Percentiles rank a stretch among this genome's conserved stretches.
These are phyloP conservation scores for Claviceps africana DNA, from an alignment of 2,329 filamentous ascomycete species.

Conservation along the genomic window DNA sequence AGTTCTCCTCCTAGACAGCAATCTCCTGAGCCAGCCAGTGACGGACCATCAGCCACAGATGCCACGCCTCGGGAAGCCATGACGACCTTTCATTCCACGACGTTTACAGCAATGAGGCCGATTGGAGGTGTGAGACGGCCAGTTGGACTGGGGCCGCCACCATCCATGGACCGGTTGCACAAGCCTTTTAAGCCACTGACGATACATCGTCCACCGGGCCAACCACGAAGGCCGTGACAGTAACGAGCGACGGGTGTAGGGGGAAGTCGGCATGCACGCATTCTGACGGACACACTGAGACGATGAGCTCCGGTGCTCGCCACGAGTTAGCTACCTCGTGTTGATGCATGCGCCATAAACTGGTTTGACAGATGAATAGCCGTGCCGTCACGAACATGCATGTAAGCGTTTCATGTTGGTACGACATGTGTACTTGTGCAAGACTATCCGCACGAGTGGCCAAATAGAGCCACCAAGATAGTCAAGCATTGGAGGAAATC, in stretches of 20 bases:
- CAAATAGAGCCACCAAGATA: not conserved
- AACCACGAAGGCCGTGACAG: not conserved
- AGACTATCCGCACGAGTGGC: not conserved
- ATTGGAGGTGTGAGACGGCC: slow-evolving; percentile 29
- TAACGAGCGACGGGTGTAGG: not conserved
- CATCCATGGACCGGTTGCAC: slow-evolving; percentile 34
- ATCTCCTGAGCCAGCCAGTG: slow-evolving; percentile 10
- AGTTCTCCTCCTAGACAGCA: slow-evolving; percentile 35
- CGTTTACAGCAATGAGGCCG: slow-evolving; percentile 26
- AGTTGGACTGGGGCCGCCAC: slow-evolving; percentile 29
- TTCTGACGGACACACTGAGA: no score
- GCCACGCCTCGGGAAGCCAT: slow-evolving; percentile 19
- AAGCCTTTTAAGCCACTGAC: slow-evolving; percentile 46
- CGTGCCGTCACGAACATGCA: not conserved
- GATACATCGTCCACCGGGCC: slow-evolving; percentile 28
- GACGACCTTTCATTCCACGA: slow-evolving; percentile 38
- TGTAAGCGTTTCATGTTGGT: not conserved
- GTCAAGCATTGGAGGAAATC: not conserved
- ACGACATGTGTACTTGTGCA: not conserved
- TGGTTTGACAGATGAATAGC: no score
- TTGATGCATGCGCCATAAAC: not conserved
- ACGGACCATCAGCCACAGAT: slow-evolving; percentile 12
- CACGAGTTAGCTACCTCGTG: not conserved
- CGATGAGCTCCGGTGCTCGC: not conserved
- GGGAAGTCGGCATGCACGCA: no score